Evolutionary conservation across 148 eudicot genomes (phyloP).

Genomic region (Pharnaceum exiguum): DNA sequence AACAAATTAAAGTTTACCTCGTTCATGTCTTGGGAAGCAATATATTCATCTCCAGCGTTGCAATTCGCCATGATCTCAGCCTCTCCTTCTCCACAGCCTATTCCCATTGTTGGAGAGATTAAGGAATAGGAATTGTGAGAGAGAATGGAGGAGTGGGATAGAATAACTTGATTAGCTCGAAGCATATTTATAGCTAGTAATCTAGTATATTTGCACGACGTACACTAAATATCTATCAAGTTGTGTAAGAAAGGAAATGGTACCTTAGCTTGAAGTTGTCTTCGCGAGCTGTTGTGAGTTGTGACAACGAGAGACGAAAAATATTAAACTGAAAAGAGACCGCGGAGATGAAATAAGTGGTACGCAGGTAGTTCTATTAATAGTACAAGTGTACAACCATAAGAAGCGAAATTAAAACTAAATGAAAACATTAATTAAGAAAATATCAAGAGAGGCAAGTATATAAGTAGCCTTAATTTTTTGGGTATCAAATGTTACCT

Average conservation of each 20-base stretch:
- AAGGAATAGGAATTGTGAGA: not conserved
- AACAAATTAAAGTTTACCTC: constrained; percentile 11
- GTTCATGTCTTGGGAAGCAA: constrained; percentile 22
- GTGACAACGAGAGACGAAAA: constrained; percentile 9
- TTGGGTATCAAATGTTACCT: constrained; percentile 41
- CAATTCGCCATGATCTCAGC: constrained; percentile 38
- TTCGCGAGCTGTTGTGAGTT: constrained; percentile 7
- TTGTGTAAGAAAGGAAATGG: not conserved
- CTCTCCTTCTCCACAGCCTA: constrained; percentile 24
- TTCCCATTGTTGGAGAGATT: constrained; percentile 9
- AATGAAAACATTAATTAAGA: not conserved
- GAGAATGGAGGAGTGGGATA: not conserved
- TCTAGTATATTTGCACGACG: too few species aligned
- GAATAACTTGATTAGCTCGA: not conserved
- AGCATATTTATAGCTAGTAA: not conserved
- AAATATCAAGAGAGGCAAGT: not conserved
- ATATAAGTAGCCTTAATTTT: not conserved
- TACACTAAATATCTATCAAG: too few species aligned
- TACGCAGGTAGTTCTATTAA: constrained; percentile 18
- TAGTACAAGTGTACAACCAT: constrained; percentile 11
- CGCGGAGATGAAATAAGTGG: constrained; percentile 24
- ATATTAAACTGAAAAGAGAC: not conserved
- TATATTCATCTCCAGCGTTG: constrained; percentile 29
- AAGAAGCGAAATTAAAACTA: constrained; percentile 2
- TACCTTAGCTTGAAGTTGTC: constrained; percentile 19